Evolutionary conservation across 306 rosid species (phyloP).

Genomic region (Sicyos edulis): DNA sequence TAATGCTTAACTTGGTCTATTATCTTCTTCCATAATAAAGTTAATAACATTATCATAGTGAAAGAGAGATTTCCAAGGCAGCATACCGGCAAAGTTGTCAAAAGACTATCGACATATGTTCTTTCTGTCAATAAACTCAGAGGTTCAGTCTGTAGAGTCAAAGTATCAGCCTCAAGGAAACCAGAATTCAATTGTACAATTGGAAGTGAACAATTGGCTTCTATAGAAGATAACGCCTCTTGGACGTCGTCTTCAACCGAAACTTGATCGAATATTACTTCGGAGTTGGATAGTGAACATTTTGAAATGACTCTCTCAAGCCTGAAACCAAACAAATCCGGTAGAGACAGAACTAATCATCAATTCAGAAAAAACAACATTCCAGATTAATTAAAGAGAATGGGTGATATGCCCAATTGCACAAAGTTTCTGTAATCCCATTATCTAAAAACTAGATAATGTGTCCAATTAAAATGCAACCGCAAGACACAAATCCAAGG

Average conservation of each 20-base stretch:
- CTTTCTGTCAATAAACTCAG: constrained; percentile 48
- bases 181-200: constrained; percentile 52
- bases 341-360: background rate
- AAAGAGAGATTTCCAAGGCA: constrained; percentile 16
- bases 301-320: constrained; percentile 42
- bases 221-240: constrained; percentile 41
- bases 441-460: background rate
- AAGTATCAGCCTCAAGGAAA: constrained; percentile 55
- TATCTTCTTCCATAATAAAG: background rate
- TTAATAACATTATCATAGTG: background rate
- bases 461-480: background rate
- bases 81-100: constrained; percentile 79
- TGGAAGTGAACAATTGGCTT: constrained; percentile 50
- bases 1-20: background rate
- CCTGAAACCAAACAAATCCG: constrained; percentile 33
- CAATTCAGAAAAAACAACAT: background rate
- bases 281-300: constrained; percentile 66
- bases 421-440: background rate
- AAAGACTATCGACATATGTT: constrained; percentile 63
- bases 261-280: constrained; percentile 43
- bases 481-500: background rate
- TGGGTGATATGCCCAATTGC: background rate
- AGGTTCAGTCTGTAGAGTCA: constrained; percentile 53
- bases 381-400: background rate
- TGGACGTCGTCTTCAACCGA: constrained; percentile 36